phyloP scores from a whole-genome alignment of 2,329 filamentous ascomycete genomes.

The Cyphellophora europaea region DNA sequence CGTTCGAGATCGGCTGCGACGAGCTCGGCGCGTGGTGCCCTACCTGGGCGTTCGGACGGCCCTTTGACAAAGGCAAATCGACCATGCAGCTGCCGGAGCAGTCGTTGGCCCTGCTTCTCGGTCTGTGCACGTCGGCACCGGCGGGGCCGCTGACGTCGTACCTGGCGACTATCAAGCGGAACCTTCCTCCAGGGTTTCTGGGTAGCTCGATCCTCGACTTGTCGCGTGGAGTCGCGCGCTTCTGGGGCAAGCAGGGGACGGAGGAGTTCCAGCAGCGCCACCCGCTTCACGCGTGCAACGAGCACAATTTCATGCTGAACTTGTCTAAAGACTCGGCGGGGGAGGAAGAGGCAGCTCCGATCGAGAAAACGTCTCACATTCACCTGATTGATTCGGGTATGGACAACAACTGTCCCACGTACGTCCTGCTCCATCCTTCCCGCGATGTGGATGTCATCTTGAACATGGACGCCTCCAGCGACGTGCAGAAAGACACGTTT shows the following conservation, averaged over 20 bases:
- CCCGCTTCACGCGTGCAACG: slow-evolving; percentile 11
- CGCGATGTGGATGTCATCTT: slow-evolving; percentile 10
- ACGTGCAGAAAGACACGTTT: slow-evolving; percentile 12
- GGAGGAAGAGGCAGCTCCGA: slow-evolving; percentile 3
- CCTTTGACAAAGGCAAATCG: slow-evolving; percentile 21
- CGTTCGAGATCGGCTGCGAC: slow-evolving; percentile 27
- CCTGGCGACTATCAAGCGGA: slow-evolving; percentile 12
- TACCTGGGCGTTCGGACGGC: slow-evolving; percentile 26
- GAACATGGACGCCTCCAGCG: slow-evolving; percentile 12
- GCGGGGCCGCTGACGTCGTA: slow-evolving; percentile 12
- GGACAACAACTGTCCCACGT: slow-evolving; percentile 14
- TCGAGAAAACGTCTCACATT: slow-evolving; percentile 10
- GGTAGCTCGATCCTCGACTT: slow-evolving; percentile 9
- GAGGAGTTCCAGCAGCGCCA: slow-evolving; percentile 11
- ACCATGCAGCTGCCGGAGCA: slow-evolving; percentile 15
- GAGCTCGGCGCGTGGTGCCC: slow-evolving; percentile 26
- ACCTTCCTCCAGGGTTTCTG: slow-evolving; percentile 8
- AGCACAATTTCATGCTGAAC: slow-evolving; percentile 12
- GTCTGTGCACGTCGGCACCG: slow-evolving; percentile 10
- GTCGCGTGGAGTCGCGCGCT: slow-evolving; percentile 6
- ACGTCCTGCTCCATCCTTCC: slow-evolving; percentile 9
- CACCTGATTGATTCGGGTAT: slow-evolving; percentile 10
- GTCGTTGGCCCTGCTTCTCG: slow-evolving; percentile 8
- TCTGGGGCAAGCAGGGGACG: slow-evolving; percentile 8
- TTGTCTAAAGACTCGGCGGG: slow-evolving; percentile 3